Evolutionary conservation across 148 eudicot species (phyloP), one percentile per base, ranked within the genome.

Genomic region (Talinum fruticosum): DNA sequence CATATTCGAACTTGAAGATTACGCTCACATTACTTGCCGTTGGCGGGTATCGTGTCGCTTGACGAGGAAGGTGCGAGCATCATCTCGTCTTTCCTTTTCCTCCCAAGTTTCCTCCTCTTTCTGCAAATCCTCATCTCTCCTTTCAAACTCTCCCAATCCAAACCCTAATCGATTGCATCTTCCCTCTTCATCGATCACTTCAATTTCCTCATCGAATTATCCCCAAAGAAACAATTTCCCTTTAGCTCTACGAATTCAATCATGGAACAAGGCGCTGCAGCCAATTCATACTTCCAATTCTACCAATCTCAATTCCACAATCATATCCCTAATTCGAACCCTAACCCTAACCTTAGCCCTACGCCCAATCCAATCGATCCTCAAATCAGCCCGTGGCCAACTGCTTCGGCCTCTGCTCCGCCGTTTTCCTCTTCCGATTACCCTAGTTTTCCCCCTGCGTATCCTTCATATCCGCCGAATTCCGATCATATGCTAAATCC

Each of bases 381-480:
- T 69, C 82, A 78, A 59, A 51, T 41, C 51, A 35, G 68, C n/a
- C 74, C 80, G 28, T 65, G 73, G 51, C 78, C 84, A 70, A 32
- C 85, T 5, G 24, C 86, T 13, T 81, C 77, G 67, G 92, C 97
- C 74, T 90, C 97, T 49, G 94, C 97, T 66, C 97, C 93, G 10
- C 94, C 92, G 24, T 84, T 81, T 57, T 77, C 86, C 4, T 54
- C 88, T 71, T 32, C 73, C 1, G 88, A 88, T 82, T 82, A 78
- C 79, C 74, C 87, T 8, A 75, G 64, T 69, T 85, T 85, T 78
- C 41, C 85, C 70, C 59, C 85, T 4, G 16, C 72, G 0, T 85
- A 80, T 78, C 82, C 88, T 49, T 80, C 84, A 1, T 82, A 76
- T 64, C 71, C 89, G 16, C 87, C 81, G 0, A 81, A 53, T 79